Evolutionary conservation across 331 rosid genomes (phyloP), one percentile per base, ranked within the genome.

Genomic region (Saraca asoca): DNA sequence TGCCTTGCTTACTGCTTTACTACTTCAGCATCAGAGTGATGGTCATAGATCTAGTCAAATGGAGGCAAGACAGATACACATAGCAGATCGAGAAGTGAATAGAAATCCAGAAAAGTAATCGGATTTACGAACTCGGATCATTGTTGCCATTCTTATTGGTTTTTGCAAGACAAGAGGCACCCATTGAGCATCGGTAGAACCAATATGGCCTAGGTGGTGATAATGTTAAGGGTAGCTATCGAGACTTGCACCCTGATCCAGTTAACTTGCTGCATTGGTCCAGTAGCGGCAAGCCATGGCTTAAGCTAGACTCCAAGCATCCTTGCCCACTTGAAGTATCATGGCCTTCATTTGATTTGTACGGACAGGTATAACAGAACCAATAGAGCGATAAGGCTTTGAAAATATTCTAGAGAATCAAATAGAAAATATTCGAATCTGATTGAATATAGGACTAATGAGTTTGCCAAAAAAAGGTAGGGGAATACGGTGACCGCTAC

Each of bases 131-230:
- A 76, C 79, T 89, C 11, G 96, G 96, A 1, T 89, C 96, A 0
- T 68, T 89, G 15, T 94, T 94, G 6, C 94, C 96, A 73, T 89
- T 81, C 38, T 78, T 89, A 11, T 33, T 89, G 53, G 96, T 89
- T 1, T 89, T 89, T 52, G 86, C 91, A 0, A 94, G 94, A 46
- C 81, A 77, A 77, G 94, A 84, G 78, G 89, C 89, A 7, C 85
- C 87, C 7, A 87, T 89, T 18, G 86, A 87, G 65, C 96, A 89
- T 66, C 51, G 91, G 33, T 89, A 94, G 96, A 89, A 89, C 63
- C 94, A 89, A 58, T 94, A 89, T 46, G 96, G 96, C 13, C 60
- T 89, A 39, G 95, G 94, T 7, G 96, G 96, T 2, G 96, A 89
- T 65, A 86, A 89, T 68, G 84, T 89, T 14, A 58, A 58, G 15